These are phyloP conservation scores for Edaphochlamys debaryana DNA, from an alignment of 139 green algal genomes.

Conservation along the genomic window DNA sequence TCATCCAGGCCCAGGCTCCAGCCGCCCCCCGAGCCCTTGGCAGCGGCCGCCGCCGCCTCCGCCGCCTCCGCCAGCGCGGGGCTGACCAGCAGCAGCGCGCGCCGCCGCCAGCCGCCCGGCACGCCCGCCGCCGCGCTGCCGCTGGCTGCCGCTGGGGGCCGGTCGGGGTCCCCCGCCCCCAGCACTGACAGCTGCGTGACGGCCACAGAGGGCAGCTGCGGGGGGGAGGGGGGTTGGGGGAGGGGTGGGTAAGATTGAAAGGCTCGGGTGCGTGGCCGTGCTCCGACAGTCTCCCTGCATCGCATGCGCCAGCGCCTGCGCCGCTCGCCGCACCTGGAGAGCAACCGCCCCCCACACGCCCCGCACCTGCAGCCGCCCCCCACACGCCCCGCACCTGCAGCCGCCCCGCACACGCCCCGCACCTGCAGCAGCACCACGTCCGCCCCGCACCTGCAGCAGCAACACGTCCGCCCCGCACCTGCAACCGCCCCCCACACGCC, in stretches of 20 bases:
- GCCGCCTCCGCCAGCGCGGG: conserved; percentile 18
- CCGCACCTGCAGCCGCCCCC: too few species aligned
- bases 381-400: too few species aligned
- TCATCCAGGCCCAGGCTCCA: too few species aligned
- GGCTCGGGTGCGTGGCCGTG: too few species aligned
- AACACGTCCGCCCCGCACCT: conserved; percentile 2
- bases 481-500: background rate
- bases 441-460: conserved; percentile 27
- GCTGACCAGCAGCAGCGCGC: conserved; percentile 32
- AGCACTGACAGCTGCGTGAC: background rate
- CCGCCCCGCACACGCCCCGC: too few species aligned
- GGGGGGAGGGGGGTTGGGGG: background rate
- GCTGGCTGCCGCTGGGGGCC: background rate
- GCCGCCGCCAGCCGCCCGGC: conserved; percentile 24
- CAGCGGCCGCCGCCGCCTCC: background rate
- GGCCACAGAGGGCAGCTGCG: conserved; percentile 26
- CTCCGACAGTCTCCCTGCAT: too few species aligned
- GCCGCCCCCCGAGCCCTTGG: background rate
- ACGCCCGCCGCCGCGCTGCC: too few species aligned
- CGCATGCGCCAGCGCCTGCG: too few species aligned
- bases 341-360: too few species aligned
- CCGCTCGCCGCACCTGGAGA: too few species aligned
- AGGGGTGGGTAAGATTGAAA: too few species aligned
- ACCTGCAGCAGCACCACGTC: too few species aligned
- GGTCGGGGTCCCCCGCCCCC: background rate